A percentile compares a stretch with the other conserved stretches of the same genome.
Conservation (phyloP, 2,329 filamentous ascomycete genomes). For the Talaromyces sp. region DNA sequence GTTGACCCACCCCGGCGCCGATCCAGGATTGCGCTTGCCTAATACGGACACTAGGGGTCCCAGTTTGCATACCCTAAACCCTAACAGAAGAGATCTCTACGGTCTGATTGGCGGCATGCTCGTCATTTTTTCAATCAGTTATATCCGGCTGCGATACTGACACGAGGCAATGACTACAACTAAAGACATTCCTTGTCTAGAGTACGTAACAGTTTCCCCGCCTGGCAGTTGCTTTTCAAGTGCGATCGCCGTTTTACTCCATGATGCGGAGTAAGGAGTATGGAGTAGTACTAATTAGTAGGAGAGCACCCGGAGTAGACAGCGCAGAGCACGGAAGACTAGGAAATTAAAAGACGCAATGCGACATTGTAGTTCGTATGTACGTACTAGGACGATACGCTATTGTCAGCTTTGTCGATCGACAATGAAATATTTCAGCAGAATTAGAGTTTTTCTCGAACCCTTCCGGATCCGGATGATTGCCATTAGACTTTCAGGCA, state of each 20-base stretch:
- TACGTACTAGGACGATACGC: not conserved
- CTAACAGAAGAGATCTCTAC: not conserved
- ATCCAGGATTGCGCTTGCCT: not conserved
- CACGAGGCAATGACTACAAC: not conserved
- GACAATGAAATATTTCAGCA: not conserved
- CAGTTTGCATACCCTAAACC: constrained; percentile 3
- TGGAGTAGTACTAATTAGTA: not conserved
- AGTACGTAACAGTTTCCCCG: not conserved
- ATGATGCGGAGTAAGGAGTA: not conserved
- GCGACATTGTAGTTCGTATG: not conserved
- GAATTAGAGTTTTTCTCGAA: constrained; percentile 8
- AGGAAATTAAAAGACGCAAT: not conserved
- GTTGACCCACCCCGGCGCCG: not conserved
- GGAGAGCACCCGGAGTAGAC: not conserved
- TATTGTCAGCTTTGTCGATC: not conserved
- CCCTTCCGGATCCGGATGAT: not conserved
- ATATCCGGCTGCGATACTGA: not conserved
- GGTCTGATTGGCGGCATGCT: not conserved
- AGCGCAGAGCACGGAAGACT: not conserved
- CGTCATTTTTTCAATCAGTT: not conserved
- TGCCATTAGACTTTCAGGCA: not conserved
- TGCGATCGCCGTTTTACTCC: not conserved
- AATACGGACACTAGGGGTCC: not conserved
- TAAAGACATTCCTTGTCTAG: not conserved
- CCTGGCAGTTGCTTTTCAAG: not conserved